Conservation (phyloP, 2,329 filamentous ascomycete species). For the Lomentospora prolificans region DNA sequence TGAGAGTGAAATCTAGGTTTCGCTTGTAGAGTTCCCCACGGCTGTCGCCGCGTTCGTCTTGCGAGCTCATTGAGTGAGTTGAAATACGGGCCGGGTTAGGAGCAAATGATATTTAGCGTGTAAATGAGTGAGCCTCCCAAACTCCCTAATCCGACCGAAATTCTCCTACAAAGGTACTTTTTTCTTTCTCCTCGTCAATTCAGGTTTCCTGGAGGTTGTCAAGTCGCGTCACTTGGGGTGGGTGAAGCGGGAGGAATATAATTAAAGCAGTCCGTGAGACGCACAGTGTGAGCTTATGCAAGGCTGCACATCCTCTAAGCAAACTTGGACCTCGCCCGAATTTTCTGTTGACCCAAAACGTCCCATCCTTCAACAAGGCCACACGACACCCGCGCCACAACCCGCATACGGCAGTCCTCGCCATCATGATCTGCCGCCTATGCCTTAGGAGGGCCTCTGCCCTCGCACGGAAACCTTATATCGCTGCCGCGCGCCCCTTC, state of each 20-base stretch:
- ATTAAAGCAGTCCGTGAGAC: background rate
- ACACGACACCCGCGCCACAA: slow-evolving; percentile 14
- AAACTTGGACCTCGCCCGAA: background rate
- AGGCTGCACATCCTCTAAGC: background rate
- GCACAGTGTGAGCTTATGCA: background rate
- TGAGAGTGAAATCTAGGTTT: slow-evolving; percentile 57
- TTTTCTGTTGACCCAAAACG: background rate
- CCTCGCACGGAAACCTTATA: slow-evolving; percentile 16
- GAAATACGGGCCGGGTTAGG: background rate
- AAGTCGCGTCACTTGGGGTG: too few species aligned
- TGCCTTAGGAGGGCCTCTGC: slow-evolving; percentile 40
- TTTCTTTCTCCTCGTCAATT: too few species aligned
- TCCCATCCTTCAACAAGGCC: slow-evolving; percentile 15
- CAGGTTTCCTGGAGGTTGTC: too few species aligned
- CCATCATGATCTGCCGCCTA: slow-evolving; percentile 31
- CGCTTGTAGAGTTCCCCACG: slow-evolving; percentile 31
- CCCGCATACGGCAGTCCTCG: too few species aligned
- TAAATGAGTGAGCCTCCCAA: background rate
- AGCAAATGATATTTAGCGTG: background rate
- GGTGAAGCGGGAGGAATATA: too few species aligned
- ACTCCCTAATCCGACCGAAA: too few species aligned
- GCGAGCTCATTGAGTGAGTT: slow-evolving; percentile 2
- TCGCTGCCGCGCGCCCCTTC: slow-evolving; percentile 25
- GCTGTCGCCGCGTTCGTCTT: background rate
- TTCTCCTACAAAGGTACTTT: too few species aligned